These are phyloP conservation scores for Bassia scoparia DNA, from an alignment of 148 eudicot species.

Conservation along the genomic window DNA sequence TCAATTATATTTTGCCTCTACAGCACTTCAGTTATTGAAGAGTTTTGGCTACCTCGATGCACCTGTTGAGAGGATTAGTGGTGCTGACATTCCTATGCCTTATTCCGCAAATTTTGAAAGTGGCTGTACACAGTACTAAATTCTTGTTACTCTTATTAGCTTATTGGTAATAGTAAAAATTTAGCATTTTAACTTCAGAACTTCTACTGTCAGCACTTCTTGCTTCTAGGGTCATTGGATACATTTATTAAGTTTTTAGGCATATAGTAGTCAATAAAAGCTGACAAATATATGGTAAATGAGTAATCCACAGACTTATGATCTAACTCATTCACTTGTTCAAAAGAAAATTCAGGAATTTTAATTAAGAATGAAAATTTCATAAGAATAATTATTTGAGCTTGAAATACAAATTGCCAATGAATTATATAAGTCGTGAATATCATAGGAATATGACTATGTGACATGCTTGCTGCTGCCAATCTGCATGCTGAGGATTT, in stretches of 20 bases:
- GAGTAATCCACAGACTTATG: not conserved
- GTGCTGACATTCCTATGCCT: slow-evolving; percentile 95
- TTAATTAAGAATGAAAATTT: not conserved
- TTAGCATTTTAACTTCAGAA: too few relatives aligned
- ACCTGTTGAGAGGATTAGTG: slow-evolving; percentile 82
- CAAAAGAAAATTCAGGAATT: not conserved
- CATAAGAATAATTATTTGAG: not conserved
- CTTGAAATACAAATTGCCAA: too few relatives aligned
- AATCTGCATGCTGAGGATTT: not conserved
- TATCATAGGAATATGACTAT: too few relatives aligned
- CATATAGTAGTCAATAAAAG: not conserved
- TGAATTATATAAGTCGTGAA: too few relatives aligned
- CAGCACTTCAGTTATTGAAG: slow-evolving; percentile 86
- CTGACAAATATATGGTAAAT: too few relatives aligned
- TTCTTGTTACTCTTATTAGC: not conserved
- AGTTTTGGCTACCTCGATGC: slow-evolving; percentile 96
- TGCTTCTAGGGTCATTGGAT: not conserved
- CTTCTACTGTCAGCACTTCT: too few relatives aligned
- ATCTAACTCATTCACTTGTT: not conserved
- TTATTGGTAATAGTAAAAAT: not conserved
- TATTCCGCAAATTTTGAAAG: slow-evolving; percentile 89
- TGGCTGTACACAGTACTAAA: slow-evolving; percentile 87
- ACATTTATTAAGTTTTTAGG: not conserved
- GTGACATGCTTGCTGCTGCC: not conserved
- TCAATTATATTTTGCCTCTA: not conserved